Evolutionary conservation across 2,329 filamentous ascomycete genomes (phyloP), one percentile per base, ranked within the genome.

Genomic region (Helotiales sp.): DNA sequence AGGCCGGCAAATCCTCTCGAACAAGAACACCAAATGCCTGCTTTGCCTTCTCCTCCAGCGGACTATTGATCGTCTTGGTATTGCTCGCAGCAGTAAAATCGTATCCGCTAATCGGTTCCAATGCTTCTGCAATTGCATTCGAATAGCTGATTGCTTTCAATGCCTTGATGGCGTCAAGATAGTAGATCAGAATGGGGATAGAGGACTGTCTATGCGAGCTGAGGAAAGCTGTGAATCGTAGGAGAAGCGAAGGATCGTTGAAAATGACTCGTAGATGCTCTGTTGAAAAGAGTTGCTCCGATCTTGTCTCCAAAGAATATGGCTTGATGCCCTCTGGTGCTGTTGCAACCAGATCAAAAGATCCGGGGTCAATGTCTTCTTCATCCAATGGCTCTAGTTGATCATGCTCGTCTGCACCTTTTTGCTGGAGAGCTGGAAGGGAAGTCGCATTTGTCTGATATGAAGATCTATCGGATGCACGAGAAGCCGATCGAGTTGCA

Each of bases 101-200:
- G 34, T 86, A 79, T 0, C 82, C 85, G 4, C 82, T 77, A 15
- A 91, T 83, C 0, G 83, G 82, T 30, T 86, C 82, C 8, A 92
- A 80, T 1, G 87, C 84, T 68, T 86, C 84, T 1, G 88, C 84
- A 40, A 93, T 83, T 0, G 89, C 86, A 76, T 93, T 92, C 22
- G 89, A 86, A 72, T 93, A 93, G 37, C 84, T 83, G 65, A 93
- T 88, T 1, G 91, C 90, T 71, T 87, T 86, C 13, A 92, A 78
- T 0, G 91, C 90, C 75, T 93, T 94, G 65, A 88, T 77, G 0
- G 89, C 85, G 72, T 92, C 89, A 1, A 93, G 82, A 70, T 93
- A 93, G 79, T 93, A 92, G 28, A 89, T 85, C 15, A 93, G 79
- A 7, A 91, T 79, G 0, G 89, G 86, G 1, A 92, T 81, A 0